Conservation (phyloP, 257 asterid species). For the Paulownia fortunei region DNA sequence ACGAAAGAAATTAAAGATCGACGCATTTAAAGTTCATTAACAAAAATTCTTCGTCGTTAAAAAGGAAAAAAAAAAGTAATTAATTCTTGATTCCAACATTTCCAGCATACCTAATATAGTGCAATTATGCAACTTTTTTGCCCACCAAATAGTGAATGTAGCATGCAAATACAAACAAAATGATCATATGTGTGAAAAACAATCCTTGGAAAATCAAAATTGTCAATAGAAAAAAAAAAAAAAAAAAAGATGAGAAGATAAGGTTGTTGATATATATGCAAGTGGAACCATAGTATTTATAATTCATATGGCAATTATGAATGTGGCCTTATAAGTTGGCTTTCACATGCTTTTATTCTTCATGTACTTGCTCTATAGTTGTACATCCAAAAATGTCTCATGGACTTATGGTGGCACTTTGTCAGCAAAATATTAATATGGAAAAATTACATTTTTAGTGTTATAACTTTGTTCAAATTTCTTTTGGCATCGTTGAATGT, state of each 20-base stretch:
- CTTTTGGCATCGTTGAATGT: too few relatives aligned
- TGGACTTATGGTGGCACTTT: neutral
- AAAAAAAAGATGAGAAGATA: neutral
- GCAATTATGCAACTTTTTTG: neutral
- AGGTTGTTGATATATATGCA: conserved; percentile 3
- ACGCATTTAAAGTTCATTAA: too few relatives aligned
- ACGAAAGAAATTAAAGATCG: too few relatives aligned
- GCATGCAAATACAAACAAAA: conserved; percentile 24
- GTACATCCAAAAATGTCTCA: neutral
- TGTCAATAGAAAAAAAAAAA: neutral
- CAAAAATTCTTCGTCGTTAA: too few relatives aligned
- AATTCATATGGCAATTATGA: neutral
- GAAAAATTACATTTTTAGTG: too few relatives aligned
- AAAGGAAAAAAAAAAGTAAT: too few relatives aligned
- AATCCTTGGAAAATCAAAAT: too few relatives aligned
- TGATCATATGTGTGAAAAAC: too few relatives aligned
- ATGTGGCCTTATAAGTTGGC: conserved; percentile 6
- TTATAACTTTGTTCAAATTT: neutral
- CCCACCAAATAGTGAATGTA: neutral
- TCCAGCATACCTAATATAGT: neutral
- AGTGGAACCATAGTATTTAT: neutral
- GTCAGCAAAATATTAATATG: neutral
- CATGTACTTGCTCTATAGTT: neutral
- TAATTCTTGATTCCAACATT: too few relatives aligned
- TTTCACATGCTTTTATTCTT: conserved; percentile 25